Evolutionary conservation across 176 grass and related monocot species (phyloP), one percentile per base, ranked within the genome.

Genomic region (Cenchrus fungigraminus): DNA sequence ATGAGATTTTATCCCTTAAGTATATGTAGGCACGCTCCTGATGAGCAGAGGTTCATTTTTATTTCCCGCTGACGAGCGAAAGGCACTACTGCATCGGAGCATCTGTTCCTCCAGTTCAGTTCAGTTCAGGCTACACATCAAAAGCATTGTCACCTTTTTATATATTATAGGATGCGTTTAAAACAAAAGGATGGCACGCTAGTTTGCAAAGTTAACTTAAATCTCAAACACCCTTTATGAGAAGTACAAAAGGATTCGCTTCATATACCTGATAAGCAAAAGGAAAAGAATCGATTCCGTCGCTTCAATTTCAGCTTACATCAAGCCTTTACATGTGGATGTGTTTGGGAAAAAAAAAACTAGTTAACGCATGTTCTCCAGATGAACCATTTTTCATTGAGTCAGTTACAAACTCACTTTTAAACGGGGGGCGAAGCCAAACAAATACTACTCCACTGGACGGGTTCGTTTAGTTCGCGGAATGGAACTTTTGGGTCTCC

Each of bases 51-150:
- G 11, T 10, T 20, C 2, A 25, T 11, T 4, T 19, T 19, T 1
- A 25, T 61, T 59, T 25, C 58, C 20, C 10, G n/a, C 20, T 61
- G 58, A 61, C n/a, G n/a, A 61, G 58, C 61, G 31, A 28, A 64
- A 28, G n/a, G 9, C 25, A 64, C 61, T 12, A 9, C 25, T 4
- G 6, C 44, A 31, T 29, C 4, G 31, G 25, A 28, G 37, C 11
- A 72, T 61, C 6, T 62, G 8, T 73, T 31, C 37, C 79, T 73
- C 22, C 81, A n/a, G 43, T 83, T 49, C 44, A 60, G 9, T 54
- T 46, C 42, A 60, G 9, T 54, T 46, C 42, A 82, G 65, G n/a
- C 80, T 34, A n/a, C 7, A 58, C 34, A n/a, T 58, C 53, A 13
- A 66, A 49, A 65, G 16, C 25, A 10, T 25, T 25, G 3, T 6